Evolutionary conservation across 1,284 basidiomycete genomes (phyloP), one percentile per base, ranked within the genome.

Genomic region (Heterobasidion irregulare): DNA sequence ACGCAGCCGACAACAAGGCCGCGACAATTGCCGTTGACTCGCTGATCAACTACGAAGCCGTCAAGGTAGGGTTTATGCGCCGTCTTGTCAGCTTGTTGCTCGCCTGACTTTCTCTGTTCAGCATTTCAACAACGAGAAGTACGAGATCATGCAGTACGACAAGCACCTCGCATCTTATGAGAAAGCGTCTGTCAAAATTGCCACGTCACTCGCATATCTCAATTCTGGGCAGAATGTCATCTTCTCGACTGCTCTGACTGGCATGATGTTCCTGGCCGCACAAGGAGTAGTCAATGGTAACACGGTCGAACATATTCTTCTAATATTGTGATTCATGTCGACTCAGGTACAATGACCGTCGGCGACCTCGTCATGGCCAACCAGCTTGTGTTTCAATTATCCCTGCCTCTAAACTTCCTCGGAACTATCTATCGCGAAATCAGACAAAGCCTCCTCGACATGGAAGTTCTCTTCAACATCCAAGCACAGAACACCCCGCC

Each of bases 351-450:
- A 0, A 98, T 99, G 96, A 98, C 95, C 1, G 82, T 99, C 26
- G 97, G 96, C 9, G 96, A 99, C 67, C 80, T 99, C 18, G 97
- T 99, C 59, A 97, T 99, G 91, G 89, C 97, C 64, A 99, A 99
- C 70, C 96, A 98, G 68, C 80, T 99, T n/a, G 94, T 99, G 43
- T 99, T 99, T 75, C 97, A 99, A 69, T 76, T 99, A 0, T 96
- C 93, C 1, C 74, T 99, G 19, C 96, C 96, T 2, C 82, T 99
- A 59, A 98, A 98, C 73, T 99, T 99, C 72, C 74, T 99, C 55
- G 96, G 96, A 0, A 93, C 93, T 0, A 95, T 99, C 50, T 99
- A 99, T 66, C 89, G 97, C 52, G 96, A 99, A 70, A 82, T 98
- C 67, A 78, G 94, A 36, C 97, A 99, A 68, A 95, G 92, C 65